Base-by-base conservation (phyloP, 768 basidiomycete species). In the Tricholoma terreum region DNA sequence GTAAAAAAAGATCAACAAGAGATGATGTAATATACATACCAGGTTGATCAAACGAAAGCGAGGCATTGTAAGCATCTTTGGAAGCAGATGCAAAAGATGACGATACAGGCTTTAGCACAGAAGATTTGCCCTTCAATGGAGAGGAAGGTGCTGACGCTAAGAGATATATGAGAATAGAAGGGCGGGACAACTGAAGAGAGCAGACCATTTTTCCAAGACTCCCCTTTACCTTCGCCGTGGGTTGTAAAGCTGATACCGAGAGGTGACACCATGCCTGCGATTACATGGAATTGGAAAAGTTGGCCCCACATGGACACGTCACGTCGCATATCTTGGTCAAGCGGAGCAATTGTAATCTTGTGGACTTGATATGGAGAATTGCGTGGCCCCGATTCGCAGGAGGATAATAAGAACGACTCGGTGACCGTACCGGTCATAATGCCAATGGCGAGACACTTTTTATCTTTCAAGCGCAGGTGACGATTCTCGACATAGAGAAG, bases 321-420 rank as follows among this genome's bases (percentile, higher is more conserved):
- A 6, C 45, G 14, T 19, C 43, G 11, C 43, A 54, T 54, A 14
- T 58, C 57, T 42, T 58, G 53, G 21, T 43, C 38, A 36, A 58
- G 54, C 12, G 52, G 57, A 17, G 24, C 42, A 46, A 58, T 58
- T 15, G 56, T 57, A 35, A 57, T 52, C 36, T 57, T 57, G 34
- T 57, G 56, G 50, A 57, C 21, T 10, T 35, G 34, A 35, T 10
- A 35, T 10, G 34, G 34, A 46, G 43, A 46, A 46, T 46, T 46
- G 24, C 22, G 12, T 46, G 24, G 24, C 24, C 43, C 43, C 24
- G 22, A 22, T 22, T 46, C 12, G 11, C 43, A 46, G 43, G 43
- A 46, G 24, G 43, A 46, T 27, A 46, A 35, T 35, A 35, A 35
- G 9, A 35, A 35, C 12, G 34, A 35, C 34, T 35, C 12, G 12